These are phyloP conservation scores for Sporothrix globosa DNA, from an alignment of 2,329 filamentous ascomycete genomes.

Conservation along the genomic window DNA sequence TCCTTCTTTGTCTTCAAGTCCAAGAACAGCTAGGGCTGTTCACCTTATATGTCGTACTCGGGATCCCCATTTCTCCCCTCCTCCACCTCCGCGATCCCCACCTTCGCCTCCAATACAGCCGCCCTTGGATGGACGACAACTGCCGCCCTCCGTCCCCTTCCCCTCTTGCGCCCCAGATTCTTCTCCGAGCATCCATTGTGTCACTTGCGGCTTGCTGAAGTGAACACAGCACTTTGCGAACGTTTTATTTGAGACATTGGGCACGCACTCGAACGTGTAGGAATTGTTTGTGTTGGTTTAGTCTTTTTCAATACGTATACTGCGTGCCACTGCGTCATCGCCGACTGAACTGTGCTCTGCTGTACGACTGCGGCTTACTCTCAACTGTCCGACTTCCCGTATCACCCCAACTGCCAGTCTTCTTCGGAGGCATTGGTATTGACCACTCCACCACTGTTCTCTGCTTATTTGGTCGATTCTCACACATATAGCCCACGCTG, in stretches of 20 bases:
- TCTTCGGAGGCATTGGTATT: neutral
- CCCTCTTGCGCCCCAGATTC: neutral
- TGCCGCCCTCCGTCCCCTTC: conserved; percentile 1
- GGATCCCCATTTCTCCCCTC: neutral
- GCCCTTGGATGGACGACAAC: conserved; percentile 15
- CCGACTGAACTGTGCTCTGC: too few species aligned
- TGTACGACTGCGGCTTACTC: too few species aligned
- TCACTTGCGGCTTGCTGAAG: too few species aligned
- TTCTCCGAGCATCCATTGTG: too few species aligned
- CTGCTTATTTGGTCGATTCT: neutral
- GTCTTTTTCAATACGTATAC: too few species aligned
- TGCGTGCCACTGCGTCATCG: too few species aligned
- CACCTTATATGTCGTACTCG: neutral
- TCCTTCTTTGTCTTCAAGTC: neutral
- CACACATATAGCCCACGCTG: neutral
- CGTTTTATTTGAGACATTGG: too few species aligned
- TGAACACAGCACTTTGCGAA: too few species aligned
- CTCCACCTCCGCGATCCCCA: conserved; percentile 11
- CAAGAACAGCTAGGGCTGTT: neutral
- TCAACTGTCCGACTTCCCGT: neutral
- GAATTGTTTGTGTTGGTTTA: too few species aligned
- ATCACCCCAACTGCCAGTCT: neutral
- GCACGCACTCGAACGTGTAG: too few species aligned
- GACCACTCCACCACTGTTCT: too few species aligned
- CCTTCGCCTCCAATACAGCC: conserved; percentile 22